phyloP scores from a whole-genome alignment of 2,329 filamentous ascomycete species.

The Sordariomycetes sp. region DNA sequence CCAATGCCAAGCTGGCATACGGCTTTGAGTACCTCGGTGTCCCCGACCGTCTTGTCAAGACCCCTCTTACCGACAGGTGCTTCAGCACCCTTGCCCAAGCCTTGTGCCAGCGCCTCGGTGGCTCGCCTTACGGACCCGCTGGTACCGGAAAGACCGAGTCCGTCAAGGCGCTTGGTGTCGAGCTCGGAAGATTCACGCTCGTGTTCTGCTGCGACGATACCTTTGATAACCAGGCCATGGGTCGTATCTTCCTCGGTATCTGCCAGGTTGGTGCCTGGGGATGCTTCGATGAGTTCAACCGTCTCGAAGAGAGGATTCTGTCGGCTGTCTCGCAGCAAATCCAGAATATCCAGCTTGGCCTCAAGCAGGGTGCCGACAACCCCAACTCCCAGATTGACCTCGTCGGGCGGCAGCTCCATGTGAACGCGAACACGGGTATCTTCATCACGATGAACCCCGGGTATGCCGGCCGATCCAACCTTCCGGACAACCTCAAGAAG shows the following conservation, averaged over 20 bases:
- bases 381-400: constrained; percentile 85
- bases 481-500: constrained; percentile 99
- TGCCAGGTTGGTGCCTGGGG: constrained; percentile 99
- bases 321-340: constrained; percentile 98
- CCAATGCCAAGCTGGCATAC: constrained; percentile 88
- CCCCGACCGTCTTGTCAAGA: constrained; percentile 88
- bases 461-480: constrained; percentile 92
- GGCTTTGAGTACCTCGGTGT: constrained; percentile 98
- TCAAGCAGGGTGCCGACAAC: constrained; percentile 74
- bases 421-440: constrained; percentile 89
- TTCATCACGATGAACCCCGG: constrained; percentile 99
- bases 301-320: constrained; percentile 91
- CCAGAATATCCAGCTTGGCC: constrained; percentile 94
- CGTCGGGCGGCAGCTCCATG: constrained; percentile 76
- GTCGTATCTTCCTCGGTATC: constrained; percentile 96
- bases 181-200: constrained; percentile 92
- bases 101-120: constrained; percentile 85
- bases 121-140: constrained; percentile 92
- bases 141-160: constrained; percentile 99
- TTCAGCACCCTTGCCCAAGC: constrained; percentile 97
- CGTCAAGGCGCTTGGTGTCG: constrained; percentile 91
- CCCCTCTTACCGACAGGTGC: constrained; percentile 92
- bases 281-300: constrained; percentile 99
- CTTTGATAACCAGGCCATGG: constrained; percentile 99
- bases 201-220: constrained; percentile 99